These are phyloP conservation scores for Alternaria viburni DNA, from an alignment of 2,329 filamentous ascomycete genomes.

Conservation along the genomic window DNA sequence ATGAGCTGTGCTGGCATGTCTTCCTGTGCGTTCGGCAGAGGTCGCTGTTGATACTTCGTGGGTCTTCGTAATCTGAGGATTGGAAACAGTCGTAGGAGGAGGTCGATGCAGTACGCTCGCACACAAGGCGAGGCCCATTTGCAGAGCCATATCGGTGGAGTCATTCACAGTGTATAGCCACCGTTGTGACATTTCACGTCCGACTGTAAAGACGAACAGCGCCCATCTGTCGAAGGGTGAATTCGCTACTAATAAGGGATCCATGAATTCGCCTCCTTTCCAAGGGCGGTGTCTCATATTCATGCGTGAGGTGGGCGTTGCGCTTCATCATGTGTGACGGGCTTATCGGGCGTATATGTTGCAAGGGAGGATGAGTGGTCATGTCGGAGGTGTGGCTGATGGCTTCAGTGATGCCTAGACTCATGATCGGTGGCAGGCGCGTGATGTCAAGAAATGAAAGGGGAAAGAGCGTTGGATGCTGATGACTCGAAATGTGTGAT, in stretches of 20 bases:
- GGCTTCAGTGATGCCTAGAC: neutral
- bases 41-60: neutral
- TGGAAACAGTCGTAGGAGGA: neutral
- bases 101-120: neutral
- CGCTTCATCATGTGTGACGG: neutral
- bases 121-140: neutral
- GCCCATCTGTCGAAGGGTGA: neutral
- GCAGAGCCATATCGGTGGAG: neutral
- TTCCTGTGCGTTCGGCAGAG: neutral
- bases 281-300: neutral
- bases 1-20: slow-evolving; percentile 25
- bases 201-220: neutral
- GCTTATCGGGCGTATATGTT: neutral
- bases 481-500: neutral
- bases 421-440: neutral
- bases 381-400: slow-evolving; percentile 9
- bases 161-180: neutral
- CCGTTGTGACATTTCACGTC: neutral
- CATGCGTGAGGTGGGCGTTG: neutral
- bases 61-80: neutral
- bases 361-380: neutral
- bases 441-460: neutral
- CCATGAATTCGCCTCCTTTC: neutral
- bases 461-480: neutral
- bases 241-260: neutral